Evolutionary conservation across 306 rosid genomes (phyloP).

Genomic region (Cajanus cajan): DNA sequence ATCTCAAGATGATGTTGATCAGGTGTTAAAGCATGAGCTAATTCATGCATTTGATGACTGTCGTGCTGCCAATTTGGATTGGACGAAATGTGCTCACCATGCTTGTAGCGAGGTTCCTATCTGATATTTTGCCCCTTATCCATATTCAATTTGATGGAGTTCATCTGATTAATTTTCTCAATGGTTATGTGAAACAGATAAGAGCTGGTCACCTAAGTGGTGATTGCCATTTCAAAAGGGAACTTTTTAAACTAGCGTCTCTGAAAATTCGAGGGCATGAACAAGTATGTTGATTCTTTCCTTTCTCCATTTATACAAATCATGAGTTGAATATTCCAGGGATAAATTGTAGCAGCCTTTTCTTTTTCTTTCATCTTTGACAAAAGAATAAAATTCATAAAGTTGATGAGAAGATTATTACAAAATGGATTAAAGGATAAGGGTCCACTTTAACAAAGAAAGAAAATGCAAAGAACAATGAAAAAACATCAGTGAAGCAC

Average conservation of each 20-base stretch:
- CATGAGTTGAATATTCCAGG: background rate
- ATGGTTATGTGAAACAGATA: conserved; percentile 53
- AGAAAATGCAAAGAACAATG: background rate
- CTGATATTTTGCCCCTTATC: background rate
- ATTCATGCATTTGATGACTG: conserved; percentile 91
- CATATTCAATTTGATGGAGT: background rate
- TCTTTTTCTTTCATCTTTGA: background rate
- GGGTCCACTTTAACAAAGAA: background rate
- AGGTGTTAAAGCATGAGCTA: conserved; percentile 74
- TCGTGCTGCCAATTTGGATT: conserved; percentile 72
- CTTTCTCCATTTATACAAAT: background rate
- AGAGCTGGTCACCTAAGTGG: conserved; percentile 93
- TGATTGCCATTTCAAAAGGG: conserved; percentile 90
- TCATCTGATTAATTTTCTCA: background rate
- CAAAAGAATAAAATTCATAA: background rate
- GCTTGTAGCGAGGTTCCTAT: conserved; percentile 85
- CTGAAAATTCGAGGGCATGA: conserved; percentile 72
- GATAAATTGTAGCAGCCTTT: background rate
- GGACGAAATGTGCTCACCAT: conserved; percentile 92
- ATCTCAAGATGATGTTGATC: conserved; percentile 80
- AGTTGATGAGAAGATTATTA: background rate
- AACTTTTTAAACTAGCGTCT: conserved; percentile 57
- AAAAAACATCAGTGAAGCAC: background rate
- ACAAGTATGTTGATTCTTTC: conserved; percentile 53
- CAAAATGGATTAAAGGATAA: background rate